Base-by-base conservation (phyloP, 176 grass and related monocot species). In the Areca catechu region DNA sequence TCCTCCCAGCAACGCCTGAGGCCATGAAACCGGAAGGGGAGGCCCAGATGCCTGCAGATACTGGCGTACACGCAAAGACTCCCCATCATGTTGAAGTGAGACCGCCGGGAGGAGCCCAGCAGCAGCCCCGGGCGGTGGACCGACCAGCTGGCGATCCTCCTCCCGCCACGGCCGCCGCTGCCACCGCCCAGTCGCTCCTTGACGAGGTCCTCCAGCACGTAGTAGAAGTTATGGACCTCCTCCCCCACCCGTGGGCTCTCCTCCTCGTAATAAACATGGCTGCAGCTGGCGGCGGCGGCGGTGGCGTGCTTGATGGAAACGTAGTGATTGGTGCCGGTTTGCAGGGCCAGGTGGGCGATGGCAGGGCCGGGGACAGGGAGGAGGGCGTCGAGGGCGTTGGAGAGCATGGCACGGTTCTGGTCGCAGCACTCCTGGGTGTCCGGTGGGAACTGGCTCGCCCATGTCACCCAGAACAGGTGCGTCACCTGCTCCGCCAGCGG, bases 311-410 rank as follows among this genome's bases (percentile, higher is more conserved):
- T 49, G 29, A 78, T 50, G 16, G 75, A 71, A 1, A 71, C 58
- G 2, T 78, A 78, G 34, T 78, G 75, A 50, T 64, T 78, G 65
- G 75, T 78, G 59, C 75, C 75, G 0, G 75, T 78, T 20, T 78
- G 75, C 17, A 78, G 58, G 34, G 66, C 51, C 19, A 78, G 17
- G 30, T 78, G 75, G 6, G 5, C 17, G 7, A 78, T 5, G 23
- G 65, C 29, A 57, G 16, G 22, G 22, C 5, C 15, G 24, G 29
- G 25, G 4, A 12, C 49, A 22, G 50, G 24, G 29, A 22, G 51
- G 50, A 78, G 75, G 2, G 75, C 75, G 18, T 78, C 16, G 29
- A 71, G 75, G 16, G 67, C 37, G 20, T 78, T 60, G 50, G 58
- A 22, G n/a, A 78, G 48, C 75, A 78, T 71, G 30, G 75, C 51